phyloP scores from a whole-genome alignment of 495 filamentous ascomycete genomes.

The Annulohypoxylon maeteangense region DNA sequence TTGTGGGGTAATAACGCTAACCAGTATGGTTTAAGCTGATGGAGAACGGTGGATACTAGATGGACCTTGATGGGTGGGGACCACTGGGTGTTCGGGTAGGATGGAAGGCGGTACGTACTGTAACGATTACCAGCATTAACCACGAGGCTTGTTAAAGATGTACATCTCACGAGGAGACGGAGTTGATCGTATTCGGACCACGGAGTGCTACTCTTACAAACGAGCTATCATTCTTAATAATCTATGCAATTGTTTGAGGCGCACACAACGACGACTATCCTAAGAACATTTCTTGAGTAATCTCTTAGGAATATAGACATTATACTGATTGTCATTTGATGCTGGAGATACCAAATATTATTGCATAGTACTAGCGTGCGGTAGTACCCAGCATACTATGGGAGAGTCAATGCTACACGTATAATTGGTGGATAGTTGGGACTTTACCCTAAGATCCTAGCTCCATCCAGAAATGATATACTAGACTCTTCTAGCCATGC shows the following conservation, averaged over 20 bases:
- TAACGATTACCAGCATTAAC: conserved; percentile 8
- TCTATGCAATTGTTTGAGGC: background rate
- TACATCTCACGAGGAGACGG: conserved; percentile 5
- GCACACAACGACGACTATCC: conserved; percentile 10
- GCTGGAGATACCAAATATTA: conserved; percentile 9
- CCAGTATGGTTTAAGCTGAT: conserved; percentile 38
- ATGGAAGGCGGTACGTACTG: conserved; percentile 13
- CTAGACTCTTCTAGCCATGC: conserved; percentile 34
- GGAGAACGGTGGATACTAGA: conserved; percentile 14
- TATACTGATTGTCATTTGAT: conserved; percentile 27
- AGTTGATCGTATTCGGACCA: conserved; percentile 9
- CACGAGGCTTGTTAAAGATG: conserved; percentile 3
- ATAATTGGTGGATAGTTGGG: conserved; percentile 26
- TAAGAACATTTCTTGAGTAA: conserved; percentile 9
- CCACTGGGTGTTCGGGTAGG: conserved; percentile 11
- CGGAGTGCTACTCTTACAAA: conserved; percentile 11
- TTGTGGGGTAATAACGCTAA: conserved; percentile 43
- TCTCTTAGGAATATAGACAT: conserved; percentile 20
- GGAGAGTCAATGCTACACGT: conserved; percentile 26
- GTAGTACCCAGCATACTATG: conserved; percentile 28
- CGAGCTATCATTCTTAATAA: background rate
- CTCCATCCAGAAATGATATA: conserved; percentile 35
- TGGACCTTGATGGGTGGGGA: conserved; percentile 16
- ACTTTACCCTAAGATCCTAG: conserved; percentile 31
- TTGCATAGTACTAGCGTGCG: conserved; percentile 18